These are phyloP conservation scores for Mortierella sp. DNA, from an alignment of 371 early-diverging fungal genomes.

Conservation along the genomic window DNA sequence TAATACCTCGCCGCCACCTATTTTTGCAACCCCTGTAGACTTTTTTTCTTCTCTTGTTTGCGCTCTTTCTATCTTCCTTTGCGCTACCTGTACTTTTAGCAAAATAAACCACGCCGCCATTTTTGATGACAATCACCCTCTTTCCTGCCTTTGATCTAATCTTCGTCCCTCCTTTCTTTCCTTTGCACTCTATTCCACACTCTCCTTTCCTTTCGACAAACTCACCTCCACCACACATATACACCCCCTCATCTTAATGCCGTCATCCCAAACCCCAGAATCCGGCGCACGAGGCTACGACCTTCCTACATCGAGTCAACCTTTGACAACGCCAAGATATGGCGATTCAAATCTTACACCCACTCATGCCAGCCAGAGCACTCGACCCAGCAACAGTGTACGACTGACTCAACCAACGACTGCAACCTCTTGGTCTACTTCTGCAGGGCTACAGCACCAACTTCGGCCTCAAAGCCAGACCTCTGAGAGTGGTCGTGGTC, in stretches of 20 bases:
- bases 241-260: neutral
- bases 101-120: neutral
- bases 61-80: neutral
- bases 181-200: neutral
- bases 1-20: slow-evolving; percentile 8
- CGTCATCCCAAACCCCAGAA: neutral
- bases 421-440: neutral
- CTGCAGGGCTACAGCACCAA: neutral
- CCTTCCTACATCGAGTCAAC: neutral
- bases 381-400: neutral
- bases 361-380: neutral
- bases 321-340: neutral
- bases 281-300: neutral
- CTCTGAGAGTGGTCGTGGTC: neutral
- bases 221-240: neutral
- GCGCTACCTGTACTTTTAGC: neutral
- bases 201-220: neutral
- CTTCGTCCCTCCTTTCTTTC: neutral
- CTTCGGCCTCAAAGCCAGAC: neutral
- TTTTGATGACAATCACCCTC: neutral
- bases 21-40: neutral
- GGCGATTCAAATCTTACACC: neutral
- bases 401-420: neutral
- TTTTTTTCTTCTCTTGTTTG: neutral
- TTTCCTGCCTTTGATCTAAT: neutral